Evolutionary conservation across 2,329 filamentous ascomycete genomes (phyloP).

Genomic region (Colletotrichum limetticola): DNA sequence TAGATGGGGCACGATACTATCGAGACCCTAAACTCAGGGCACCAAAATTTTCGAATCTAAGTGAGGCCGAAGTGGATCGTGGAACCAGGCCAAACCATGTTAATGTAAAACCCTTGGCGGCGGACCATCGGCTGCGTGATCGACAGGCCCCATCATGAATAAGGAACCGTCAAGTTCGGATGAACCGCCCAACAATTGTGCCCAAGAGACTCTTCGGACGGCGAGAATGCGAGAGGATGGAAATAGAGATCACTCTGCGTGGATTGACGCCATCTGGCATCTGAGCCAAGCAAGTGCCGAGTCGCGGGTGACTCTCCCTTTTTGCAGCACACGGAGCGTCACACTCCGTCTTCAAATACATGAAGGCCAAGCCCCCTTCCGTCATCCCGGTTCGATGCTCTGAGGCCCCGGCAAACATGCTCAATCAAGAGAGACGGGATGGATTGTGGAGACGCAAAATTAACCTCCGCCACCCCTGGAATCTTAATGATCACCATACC

Average conservation of each 20-base stretch:
- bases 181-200: neutral
- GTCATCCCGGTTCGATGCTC: constrained; percentile 5
- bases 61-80: constrained; percentile 13
- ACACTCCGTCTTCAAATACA: constrained; percentile 16
- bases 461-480: constrained; percentile 16
- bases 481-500: constrained; percentile 7
- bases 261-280: neutral
- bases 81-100: neutral
- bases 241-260: neutral
- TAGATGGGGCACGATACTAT: neutral
- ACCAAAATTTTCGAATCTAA: constrained; percentile 4
- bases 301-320: neutral
- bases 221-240: neutral
- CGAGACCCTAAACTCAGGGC: neutral
- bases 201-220: neutral
- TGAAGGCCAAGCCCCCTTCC: constrained; percentile 8
- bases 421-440: constrained; percentile 3
- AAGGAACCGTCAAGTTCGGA: constrained; percentile 5
- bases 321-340: constrained; percentile 23
- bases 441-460: constrained; percentile 20
- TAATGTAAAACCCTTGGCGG: constrained; percentile 1
- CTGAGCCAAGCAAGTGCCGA: neutral
- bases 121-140: neutral
- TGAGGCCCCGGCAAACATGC: neutral
- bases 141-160: neutral